Conservation (phyloP, 177 flowering plant species). For the Vitis hybrid region DNA sequence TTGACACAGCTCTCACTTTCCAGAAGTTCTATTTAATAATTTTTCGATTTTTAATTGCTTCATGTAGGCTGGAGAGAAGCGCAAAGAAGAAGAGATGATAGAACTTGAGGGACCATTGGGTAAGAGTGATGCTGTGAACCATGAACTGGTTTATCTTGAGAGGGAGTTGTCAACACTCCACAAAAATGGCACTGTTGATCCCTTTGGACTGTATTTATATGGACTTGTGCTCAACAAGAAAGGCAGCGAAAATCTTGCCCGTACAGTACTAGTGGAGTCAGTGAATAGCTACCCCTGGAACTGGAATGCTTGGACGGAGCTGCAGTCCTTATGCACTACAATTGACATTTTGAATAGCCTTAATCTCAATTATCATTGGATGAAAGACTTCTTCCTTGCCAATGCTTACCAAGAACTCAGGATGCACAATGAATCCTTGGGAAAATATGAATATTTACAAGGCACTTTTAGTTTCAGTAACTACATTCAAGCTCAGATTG, state of each 20-base stretch:
- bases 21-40: neutral
- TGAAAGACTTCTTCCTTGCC: constrained; percentile 96
- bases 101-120: constrained; percentile 94
- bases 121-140: constrained; percentile 71
- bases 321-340: constrained; percentile 83
- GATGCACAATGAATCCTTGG: constrained; percentile 74
- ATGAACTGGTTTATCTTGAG: constrained; percentile 74
- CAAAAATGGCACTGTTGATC: constrained; percentile 73
- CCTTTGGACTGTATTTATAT: constrained; percentile 83
- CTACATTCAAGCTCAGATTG: constrained; percentile 88
- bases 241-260: constrained; percentile 82
- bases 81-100: constrained; percentile 92
- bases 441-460: constrained; percentile 70
- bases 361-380: constrained; percentile 85
- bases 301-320: constrained; percentile 97
- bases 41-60: constrained; percentile 5
- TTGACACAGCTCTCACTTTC: neutral
- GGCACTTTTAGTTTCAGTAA: constrained; percentile 75
- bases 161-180: constrained; percentile 66
- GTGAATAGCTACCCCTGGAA: constrained; percentile 98
- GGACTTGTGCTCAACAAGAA: constrained; percentile 86
- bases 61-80: constrained; percentile 90
- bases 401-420: constrained; percentile 87
- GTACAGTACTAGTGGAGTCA: constrained; percentile 78
- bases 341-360: constrained; percentile 64